These are phyloP conservation scores for Thuidium tamariscinum DNA, from an alignment of 225 moss, liverwort and hornwort genomes.

Conservation along the genomic window DNA sequence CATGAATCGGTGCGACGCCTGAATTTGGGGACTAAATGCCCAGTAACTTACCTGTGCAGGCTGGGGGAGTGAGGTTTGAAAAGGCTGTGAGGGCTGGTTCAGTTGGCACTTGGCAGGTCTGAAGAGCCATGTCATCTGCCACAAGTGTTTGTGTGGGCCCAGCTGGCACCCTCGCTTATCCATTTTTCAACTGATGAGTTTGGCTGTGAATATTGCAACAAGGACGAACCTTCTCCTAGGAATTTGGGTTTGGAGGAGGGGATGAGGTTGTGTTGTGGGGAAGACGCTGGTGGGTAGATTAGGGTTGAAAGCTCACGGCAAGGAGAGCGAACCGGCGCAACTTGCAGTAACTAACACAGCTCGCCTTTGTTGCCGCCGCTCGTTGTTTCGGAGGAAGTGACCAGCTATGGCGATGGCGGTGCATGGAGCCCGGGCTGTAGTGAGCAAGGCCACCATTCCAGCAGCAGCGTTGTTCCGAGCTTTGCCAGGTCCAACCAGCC, in stretches of 20 bases:
- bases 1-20: neutral
- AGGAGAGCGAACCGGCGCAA: neutral
- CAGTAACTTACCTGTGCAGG: neutral
- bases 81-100: neutral
- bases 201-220: neutral
- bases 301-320: neutral
- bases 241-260: neutral
- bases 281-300: neutral
- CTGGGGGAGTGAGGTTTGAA: neutral
- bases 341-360: neutral
- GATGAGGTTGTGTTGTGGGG: neutral
- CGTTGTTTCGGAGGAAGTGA: neutral
- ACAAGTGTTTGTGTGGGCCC: neutral
- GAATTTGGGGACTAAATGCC: neutral
- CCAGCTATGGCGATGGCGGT: slow-evolving; percentile 20
- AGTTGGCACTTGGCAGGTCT: neutral
- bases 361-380: neutral
- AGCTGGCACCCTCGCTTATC: slow-evolving; percentile 1
- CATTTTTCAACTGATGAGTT: neutral
- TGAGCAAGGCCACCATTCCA: slow-evolving; percentile 2
- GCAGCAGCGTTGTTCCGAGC: slow-evolving; percentile 5
- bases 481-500: neutral
- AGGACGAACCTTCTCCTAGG: neutral
- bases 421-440: slow-evolving; percentile 20
- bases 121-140: neutral